phyloP scores from a whole-genome alignment of 495 filamentous ascomycete species.

The Articulospora tetracladia region DNA sequence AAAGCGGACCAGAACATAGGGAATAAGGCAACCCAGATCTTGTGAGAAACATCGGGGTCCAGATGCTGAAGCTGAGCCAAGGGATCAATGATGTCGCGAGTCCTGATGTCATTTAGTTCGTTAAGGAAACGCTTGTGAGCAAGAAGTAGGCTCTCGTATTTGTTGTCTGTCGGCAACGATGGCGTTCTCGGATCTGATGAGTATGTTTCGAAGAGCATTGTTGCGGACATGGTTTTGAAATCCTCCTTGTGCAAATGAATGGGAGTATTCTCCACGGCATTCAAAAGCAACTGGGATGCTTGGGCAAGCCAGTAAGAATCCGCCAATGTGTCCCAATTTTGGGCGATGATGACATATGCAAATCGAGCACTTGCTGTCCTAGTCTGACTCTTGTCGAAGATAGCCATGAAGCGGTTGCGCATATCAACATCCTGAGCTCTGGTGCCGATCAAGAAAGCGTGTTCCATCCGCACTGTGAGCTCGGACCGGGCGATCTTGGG shows the following conservation, averaged over 20 bases:
- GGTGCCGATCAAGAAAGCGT: slow-evolving; percentile 94
- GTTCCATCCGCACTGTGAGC: slow-evolving; percentile 92
- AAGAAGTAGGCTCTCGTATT: slow-evolving; percentile 74
- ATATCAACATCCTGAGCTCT: slow-evolving; percentile 93
- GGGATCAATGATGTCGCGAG: slow-evolving; percentile 84
- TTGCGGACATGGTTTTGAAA: slow-evolving; percentile 68
- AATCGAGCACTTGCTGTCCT: slow-evolving; percentile 81
- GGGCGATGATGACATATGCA: slow-evolving; percentile 82
- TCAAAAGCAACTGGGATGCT: slow-evolving; percentile 85
- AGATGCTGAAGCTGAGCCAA: slow-evolving; percentile 93
- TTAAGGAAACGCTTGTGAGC: slow-evolving; percentile 75
- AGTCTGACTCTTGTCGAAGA: slow-evolving; percentile 89
- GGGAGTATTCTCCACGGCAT: slow-evolving; percentile 74
- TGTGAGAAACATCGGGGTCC: slow-evolving; percentile 70
- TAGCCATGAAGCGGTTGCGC: slow-evolving; percentile 91
- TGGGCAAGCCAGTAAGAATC: slow-evolving; percentile 97
- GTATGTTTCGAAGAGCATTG: slow-evolving; percentile 64
- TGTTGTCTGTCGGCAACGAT: slow-evolving; percentile 71
- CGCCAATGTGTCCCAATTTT: slow-evolving; percentile 93
- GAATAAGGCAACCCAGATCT: slow-evolving; percentile 88
- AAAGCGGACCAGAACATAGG: slow-evolving; percentile 90
- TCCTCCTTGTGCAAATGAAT: slow-evolving; percentile 78
- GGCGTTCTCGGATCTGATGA: slow-evolving; percentile 68
- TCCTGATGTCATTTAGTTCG: slow-evolving; percentile 78
- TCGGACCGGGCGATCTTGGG: slow-evolving; percentile 92